Base-by-base conservation (phyloP, 2,329 filamentous ascomycete genomes). In the Pseudogymnoascus sp. region DNA sequence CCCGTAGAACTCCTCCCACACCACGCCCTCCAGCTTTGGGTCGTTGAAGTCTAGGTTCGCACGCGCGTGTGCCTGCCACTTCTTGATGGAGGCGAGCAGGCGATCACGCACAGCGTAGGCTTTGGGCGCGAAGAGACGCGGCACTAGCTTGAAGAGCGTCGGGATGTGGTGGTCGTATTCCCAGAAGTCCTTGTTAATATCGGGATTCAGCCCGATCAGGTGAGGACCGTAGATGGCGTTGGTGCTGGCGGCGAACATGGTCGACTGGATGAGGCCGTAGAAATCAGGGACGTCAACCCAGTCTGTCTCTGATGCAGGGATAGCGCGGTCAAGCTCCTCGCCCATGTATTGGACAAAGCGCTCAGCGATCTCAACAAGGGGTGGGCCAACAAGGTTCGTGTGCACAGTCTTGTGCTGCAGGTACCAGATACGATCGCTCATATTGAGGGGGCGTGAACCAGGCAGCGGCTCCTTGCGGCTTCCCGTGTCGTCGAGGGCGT, bases 1-100 rank as follows among this genome's bases (percentile, higher is more conserved):
- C 2, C 72, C 72, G 63, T 67, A 72, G 38, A 66, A 62, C n/a
- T 69, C 67, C 11, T 74, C 72, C 68, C 69, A 73, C 11, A 69
- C 67, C n/a, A 63, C 61, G 3, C 69, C 64, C 7, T 64, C 60
- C 1, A 69, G 62, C 21, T 37, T 38, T 5, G 65, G 63, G 31
- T 68, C 66, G 12, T 63, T 12, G n/a, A 49, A 56, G 64, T 69
- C 64, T 16, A 65, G 65, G 14, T 69, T 59, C 23, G 65, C 63
- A 31, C 59, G 23, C 0, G 71, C 70, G 43, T 69, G 65, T n/a
- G 8, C 12, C 18, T 69, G 70, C 72, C 72, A 74, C 31, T 64
- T 66, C 53, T 65, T 66, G 12, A 74, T 60, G 11, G 62, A 43
- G 2, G 60, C 64, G n/a, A 69, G 49, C 31, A 69, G 59, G 40